These are phyloP conservation scores for Cenchrus fungigraminus DNA, from an alignment of 176 grass and related monocot species.

Conservation along the genomic window DNA sequence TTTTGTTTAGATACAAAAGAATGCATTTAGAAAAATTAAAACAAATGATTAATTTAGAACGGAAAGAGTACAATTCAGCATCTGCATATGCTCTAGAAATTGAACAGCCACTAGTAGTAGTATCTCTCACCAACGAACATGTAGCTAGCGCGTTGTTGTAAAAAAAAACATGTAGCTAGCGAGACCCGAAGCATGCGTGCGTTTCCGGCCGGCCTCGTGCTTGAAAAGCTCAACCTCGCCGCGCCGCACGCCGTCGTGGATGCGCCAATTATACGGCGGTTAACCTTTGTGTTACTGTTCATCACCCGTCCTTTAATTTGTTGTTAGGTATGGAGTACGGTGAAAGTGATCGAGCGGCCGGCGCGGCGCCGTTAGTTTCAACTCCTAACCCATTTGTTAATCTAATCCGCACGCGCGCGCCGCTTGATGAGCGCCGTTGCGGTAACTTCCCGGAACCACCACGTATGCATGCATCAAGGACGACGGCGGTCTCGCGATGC, in stretches of 20 bases:
- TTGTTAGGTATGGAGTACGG: not conserved
- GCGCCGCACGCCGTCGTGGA: not conserved
- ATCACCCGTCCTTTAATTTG: not conserved
- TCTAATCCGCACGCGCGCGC: constrained; percentile 13
- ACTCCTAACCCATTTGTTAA: constrained; percentile 28
- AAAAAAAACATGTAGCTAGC: too few species aligned
- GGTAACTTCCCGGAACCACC: constrained; percentile 8
- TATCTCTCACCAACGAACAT: too few species aligned
- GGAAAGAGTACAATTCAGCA: not conserved
- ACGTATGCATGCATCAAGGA: not conserved
- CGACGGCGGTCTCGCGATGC: constrained; percentile 35
- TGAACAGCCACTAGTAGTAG: not conserved
- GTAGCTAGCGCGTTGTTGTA: too few species aligned
- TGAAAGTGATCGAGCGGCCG: not conserved
- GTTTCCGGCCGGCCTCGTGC: not conserved
- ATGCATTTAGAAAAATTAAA: too few species aligned
- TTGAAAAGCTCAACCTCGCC: not conserved
- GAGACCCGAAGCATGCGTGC: not conserved
- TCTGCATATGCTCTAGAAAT: not conserved
- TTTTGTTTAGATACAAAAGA: too few species aligned
- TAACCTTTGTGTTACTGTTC: not conserved
- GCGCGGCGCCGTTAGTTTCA: not conserved
- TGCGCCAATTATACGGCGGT: constrained; percentile 4
- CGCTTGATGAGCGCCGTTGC: not conserved
- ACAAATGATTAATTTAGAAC: too few species aligned